These are phyloP conservation scores for Termitomyces sp. DNA, from an alignment of 768 basidiomycete species.

Conservation along the genomic window DNA sequence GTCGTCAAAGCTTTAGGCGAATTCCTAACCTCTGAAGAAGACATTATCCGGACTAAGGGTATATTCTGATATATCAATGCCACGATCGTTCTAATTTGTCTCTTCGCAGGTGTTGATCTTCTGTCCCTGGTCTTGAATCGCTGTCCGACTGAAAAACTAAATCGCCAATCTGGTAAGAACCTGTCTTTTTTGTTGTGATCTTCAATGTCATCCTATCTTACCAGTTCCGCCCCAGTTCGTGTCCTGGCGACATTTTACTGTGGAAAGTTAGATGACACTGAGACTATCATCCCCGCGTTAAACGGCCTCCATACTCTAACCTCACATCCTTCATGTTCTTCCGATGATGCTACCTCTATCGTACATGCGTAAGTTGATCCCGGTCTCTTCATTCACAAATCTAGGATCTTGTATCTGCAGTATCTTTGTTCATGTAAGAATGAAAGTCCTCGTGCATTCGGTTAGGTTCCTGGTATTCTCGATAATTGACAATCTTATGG, in stretches of 20 bases:
- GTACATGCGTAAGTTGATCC: slow-evolving; percentile 45
- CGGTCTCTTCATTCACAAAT: not conserved
- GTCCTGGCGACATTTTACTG: slow-evolving; percentile 81
- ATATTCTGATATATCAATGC: slow-evolving; percentile 6
- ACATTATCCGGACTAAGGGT: slow-evolving; percentile 77
- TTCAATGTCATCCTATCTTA: slow-evolving; percentile 5
- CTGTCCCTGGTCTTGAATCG: slow-evolving; percentile 64
- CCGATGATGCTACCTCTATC: slow-evolving; percentile 58
- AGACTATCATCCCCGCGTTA: slow-evolving; percentile 78
- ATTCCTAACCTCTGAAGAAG: slow-evolving; percentile 85
- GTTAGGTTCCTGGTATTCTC: slow-evolving; percentile 77
- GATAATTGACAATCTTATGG: slow-evolving; percentile 75
- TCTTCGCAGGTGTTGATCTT: slow-evolving; percentile 68
- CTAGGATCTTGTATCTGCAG: slow-evolving; percentile 31
- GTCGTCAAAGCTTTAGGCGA: slow-evolving; percentile 85
- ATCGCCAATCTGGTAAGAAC: slow-evolving; percentile 72
- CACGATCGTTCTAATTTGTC: slow-evolving; percentile 4
- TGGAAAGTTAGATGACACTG: slow-evolving; percentile 80
- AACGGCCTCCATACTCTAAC: slow-evolving; percentile 68
- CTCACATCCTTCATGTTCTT: slow-evolving; percentile 53
- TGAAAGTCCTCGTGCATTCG: slow-evolving; percentile 78
- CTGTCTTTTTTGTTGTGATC: not conserved
- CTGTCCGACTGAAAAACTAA: slow-evolving; percentile 59
- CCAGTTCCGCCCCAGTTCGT: slow-evolving; percentile 45
- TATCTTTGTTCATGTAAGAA: slow-evolving; percentile 70